Evolutionary conservation across 2,329 filamentous ascomycete genomes (phyloP).

Genomic region (Magnaporthiopsis incrustans): DNA sequence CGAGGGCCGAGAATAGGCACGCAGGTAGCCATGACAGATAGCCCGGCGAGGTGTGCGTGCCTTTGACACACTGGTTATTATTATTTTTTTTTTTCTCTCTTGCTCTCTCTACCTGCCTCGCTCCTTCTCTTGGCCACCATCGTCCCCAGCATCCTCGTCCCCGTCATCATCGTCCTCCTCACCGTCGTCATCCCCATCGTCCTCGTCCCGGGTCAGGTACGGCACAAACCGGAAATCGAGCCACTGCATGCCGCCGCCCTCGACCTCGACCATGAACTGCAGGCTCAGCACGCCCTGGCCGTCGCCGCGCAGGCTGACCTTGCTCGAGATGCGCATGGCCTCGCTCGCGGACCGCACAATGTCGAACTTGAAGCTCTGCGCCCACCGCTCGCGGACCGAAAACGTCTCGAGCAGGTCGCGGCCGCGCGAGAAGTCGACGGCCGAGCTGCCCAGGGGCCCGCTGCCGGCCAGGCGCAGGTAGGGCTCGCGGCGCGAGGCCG

Average conservation of each 20-base stretch:
- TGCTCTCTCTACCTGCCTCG: not conserved
- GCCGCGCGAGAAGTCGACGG: constrained; percentile 58
- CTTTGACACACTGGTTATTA: too few relatives aligned
- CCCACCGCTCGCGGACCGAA: constrained; percentile 49
- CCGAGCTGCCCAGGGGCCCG: constrained; percentile 51
- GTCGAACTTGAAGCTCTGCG: constrained; percentile 77
- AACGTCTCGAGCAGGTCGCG: constrained; percentile 69
- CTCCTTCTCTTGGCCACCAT: not conserved
- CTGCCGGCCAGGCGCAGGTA: constrained; percentile 67
- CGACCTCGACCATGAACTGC: constrained; percentile 92
- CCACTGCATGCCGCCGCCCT: constrained; percentile 61
- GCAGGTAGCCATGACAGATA: too few relatives aligned
- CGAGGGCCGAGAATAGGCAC: too few relatives aligned
- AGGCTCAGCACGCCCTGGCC: constrained; percentile 83
- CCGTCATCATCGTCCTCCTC: constrained; percentile 19
- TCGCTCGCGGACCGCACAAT: constrained; percentile 77
- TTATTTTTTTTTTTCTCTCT: too few relatives aligned
- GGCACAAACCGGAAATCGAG: constrained; percentile 80
- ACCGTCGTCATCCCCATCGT: constrained; percentile 28
- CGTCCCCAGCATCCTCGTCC: constrained; percentile 6
- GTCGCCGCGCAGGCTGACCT: constrained; percentile 86
- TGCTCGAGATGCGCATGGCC: constrained; percentile 88
- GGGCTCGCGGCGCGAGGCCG: constrained; percentile 54
- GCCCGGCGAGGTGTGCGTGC: too few relatives aligned
- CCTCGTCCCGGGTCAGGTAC: constrained; percentile 52